Evolutionary conservation across 495 filamentous ascomycete species (phyloP), one percentile per base, ranked within the genome.

Genomic region (Haplographium delicatum): DNA sequence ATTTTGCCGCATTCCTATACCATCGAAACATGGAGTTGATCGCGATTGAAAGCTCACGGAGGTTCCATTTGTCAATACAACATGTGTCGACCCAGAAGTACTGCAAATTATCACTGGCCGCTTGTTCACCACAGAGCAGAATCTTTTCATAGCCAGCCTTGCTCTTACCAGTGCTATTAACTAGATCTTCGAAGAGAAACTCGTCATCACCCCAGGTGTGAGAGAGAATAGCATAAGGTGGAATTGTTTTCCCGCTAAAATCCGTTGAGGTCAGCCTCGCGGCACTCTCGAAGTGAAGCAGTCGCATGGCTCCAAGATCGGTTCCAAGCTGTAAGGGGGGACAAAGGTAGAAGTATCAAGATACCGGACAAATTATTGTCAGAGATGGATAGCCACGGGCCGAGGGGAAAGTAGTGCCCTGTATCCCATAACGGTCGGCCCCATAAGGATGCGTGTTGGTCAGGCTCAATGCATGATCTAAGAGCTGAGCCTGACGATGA

Each of bases 11-110:
- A 16, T 60, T 28, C 35, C 59, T 26, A 44, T 61, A 61, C 59
- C 59, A 61, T 41, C 23, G 25, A 44, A 48, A 71, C 35, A 39
- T 39, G 11, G 35, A 39, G 11, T 39, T 39, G 35, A 39, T 39
- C 15, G 35, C 35, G n/a, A 68, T 63, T 18, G 54, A 60, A n/a
- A 71, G 57, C 47, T 59, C 68, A 5, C 64, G 61, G 47, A 50
- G 51, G 48, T 54, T 60, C 22, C 28, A 45, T 42, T 60, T 58
- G 50, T 58, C 50, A 43, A 58, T 58, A 43, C 54, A 58, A 44
- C 50, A 44, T 27, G 35, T 39, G 35, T 39, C 35, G 35, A 39
- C 16, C 35, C 35, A 39, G 35, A 39, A 19, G 16, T 39, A 39
- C 15, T 39, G 15, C 11, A 39, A 18, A 25, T 49, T 45, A 46